Percentiles rank a stretch among this genome's conserved stretches.
Evolutionary conservation across 495 filamentous ascomycete genomes (phyloP).

Genomic region (Hypomontagnella submonticulosa): DNA sequence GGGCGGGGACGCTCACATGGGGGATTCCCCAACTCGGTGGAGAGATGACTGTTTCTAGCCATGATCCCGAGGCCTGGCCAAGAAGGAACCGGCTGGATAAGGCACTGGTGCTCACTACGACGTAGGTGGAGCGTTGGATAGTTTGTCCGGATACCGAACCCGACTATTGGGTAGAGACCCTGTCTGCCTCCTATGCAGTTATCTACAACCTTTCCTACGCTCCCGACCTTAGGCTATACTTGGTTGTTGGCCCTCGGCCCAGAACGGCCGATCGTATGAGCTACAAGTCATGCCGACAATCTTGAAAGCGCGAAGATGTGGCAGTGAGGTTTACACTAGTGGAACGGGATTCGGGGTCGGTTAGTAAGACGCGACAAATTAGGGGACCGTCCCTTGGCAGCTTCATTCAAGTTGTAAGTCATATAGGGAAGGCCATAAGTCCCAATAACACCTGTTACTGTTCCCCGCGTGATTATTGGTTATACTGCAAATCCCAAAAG

Average conservation of each 20-base stretch:
- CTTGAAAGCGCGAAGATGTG: conserved; percentile 14
- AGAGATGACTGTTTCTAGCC: conserved; percentile 15
- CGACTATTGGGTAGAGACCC: conserved; percentile 23
- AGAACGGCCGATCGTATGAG: conserved; percentile 29
- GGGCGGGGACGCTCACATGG: conserved; percentile 34
- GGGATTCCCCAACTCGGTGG: conserved; percentile 18
- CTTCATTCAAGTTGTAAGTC: background rate
- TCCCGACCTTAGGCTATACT: conserved; percentile 41
- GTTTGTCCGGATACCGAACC: conserved; percentile 24
- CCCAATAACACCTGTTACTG: background rate
- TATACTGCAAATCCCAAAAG: background rate
- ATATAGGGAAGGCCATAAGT: background rate
- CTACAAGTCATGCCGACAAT: conserved; percentile 22
- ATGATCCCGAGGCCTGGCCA: conserved; percentile 15
- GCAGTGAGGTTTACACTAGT: conserved; percentile 12
- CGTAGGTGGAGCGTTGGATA: conserved; percentile 23
- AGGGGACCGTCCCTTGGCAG: background rate
- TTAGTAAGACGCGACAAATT: conserved; percentile 11
- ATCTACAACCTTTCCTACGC: conserved; percentile 6
- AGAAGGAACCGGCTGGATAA: conserved; percentile 22
- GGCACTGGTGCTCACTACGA: conserved; percentile 8
- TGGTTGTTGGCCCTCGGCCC: conserved; percentile 24
- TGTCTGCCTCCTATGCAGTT: conserved; percentile 2
- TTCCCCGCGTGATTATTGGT: background rate
- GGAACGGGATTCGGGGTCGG: conserved; percentile 28